Conservation (phyloP, 371 early-diverging fungal species). For the Mortierella sp. region DNA sequence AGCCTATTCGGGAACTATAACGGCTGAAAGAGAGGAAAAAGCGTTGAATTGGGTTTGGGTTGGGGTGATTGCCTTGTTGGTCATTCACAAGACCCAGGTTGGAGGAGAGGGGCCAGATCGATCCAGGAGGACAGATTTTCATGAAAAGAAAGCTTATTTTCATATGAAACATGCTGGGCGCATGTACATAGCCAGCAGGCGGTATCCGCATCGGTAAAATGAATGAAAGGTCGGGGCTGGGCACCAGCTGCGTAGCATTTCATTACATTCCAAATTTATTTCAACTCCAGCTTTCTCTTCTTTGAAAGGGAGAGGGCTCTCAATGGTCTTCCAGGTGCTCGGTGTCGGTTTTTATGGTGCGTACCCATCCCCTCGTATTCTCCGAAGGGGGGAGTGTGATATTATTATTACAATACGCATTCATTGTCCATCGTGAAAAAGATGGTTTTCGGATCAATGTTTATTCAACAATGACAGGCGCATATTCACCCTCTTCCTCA, state of each 20-base stretch:
- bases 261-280: too few species aligned
- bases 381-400: background rate
- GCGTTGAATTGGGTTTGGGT: too few species aligned
- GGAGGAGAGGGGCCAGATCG: background rate
- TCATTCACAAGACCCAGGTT: too few species aligned
- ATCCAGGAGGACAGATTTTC: too few species aligned
- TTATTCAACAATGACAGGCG: slow-evolving; percentile 54
- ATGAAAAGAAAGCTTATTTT: background rate
- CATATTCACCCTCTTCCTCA: slow-evolving; percentile 56
- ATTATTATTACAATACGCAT: background rate
- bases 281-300: background rate
- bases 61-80: too few species aligned
- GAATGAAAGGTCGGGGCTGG: too few species aligned
- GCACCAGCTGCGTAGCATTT: too few species aligned
- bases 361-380: background rate
- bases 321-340: background rate
- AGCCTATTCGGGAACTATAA: too few species aligned
- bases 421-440: background rate
- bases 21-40: too few species aligned
- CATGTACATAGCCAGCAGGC: too few species aligned
- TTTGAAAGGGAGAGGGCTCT: background rate
- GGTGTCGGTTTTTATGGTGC: background rate
- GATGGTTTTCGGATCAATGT: background rate
- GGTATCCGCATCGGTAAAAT: too few species aligned
- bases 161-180: background rate